These are phyloP conservation scores for Termitomyces sp. DNA, from an alignment of 768 basidiomycete genomes.

Conservation along the genomic window DNA sequence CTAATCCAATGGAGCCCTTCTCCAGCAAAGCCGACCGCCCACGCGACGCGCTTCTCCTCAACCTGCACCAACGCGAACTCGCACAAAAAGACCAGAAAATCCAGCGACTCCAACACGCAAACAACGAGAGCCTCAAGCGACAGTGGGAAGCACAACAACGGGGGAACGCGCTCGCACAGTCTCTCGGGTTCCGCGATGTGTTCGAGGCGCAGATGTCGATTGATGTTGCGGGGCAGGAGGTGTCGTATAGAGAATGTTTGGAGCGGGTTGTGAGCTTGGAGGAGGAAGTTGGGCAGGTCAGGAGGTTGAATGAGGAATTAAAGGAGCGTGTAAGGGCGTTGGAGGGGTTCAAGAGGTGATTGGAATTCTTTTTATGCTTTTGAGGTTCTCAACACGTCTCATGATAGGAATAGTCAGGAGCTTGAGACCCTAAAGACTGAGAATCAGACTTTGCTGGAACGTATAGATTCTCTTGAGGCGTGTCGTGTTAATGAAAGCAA, in stretches of 20 bases:
- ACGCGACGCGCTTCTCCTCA: conserved; percentile 30
- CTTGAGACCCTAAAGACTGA: neutral
- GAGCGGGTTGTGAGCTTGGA: conserved; percentile 28
- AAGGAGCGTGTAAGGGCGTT: conserved; percentile 3
- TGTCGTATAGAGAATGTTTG: conserved; percentile 29
- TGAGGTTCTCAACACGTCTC: neutral
- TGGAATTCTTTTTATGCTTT: neutral
- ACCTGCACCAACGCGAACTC: conserved; percentile 28
- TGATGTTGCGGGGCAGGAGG: conserved; percentile 27
- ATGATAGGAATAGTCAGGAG: neutral
- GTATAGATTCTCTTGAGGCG: neutral
- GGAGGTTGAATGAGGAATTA: conserved; percentile 18
- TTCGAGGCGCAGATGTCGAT: conserved; percentile 37
- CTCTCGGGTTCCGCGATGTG: conserved; percentile 38
- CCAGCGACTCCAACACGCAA: conserved; percentile 25
- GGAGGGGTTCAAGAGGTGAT: neutral
- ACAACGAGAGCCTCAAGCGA: conserved; percentile 30
- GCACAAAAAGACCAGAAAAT: conserved; percentile 22
- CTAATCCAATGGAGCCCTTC: conserved; percentile 14
- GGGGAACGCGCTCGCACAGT: conserved; percentile 29
- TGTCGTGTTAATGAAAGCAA: neutral
- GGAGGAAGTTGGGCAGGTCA: conserved; percentile 17
- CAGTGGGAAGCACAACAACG: conserved; percentile 32
- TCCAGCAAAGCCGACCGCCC: conserved; percentile 27
- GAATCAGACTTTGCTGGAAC: neutral